These are phyloP conservation scores for Micractinium sp. DNA, from an alignment of 139 green algal species.

Conservation along the genomic window DNA sequence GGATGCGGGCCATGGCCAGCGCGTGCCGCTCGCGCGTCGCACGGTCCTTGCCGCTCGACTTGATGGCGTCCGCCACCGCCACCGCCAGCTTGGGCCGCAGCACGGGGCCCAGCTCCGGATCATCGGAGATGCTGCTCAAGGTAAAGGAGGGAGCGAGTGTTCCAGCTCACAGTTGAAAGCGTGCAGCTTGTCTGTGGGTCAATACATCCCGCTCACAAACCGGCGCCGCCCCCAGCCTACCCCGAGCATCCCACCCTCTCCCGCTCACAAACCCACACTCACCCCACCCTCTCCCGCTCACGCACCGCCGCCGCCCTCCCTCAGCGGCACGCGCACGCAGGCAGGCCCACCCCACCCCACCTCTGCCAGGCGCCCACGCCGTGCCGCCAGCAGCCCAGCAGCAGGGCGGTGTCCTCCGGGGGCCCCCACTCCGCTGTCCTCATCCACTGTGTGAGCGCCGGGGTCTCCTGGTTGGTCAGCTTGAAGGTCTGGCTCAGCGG, in stretches of 20 bases:
- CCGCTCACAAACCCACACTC: background rate
- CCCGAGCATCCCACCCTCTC: too few species aligned
- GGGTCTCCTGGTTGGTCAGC: slow-evolving; percentile 9
- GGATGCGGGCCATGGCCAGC: slow-evolving; percentile 44
- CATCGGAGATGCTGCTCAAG: slow-evolving; percentile 16
- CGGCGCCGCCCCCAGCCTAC: too few species aligned
- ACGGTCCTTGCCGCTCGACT: slow-evolving; percentile 25
- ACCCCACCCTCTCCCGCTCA: background rate
- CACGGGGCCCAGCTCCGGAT: slow-evolving; percentile 75
- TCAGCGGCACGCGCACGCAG: too few species aligned
- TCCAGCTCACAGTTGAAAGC: too few species aligned
- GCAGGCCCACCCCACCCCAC: too few species aligned
- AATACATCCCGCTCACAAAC: too few species aligned
- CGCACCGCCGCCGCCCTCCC: background rate
- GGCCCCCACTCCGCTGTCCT: slow-evolving; percentile 66
- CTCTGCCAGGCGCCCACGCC: slow-evolving; percentile 39
- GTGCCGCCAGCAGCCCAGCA: slow-evolving; percentile 76
- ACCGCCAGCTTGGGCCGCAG: slow-evolving; percentile 52
- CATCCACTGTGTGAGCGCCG: slow-evolving; percentile 47
- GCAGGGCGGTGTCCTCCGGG: slow-evolving; percentile 82
- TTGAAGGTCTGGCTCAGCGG: background rate
- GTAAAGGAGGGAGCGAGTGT: too few species aligned
- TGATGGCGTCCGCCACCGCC: slow-evolving; percentile 22
- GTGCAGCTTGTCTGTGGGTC: too few species aligned
- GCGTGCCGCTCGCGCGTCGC: slow-evolving; percentile 33